phyloP scores from a whole-genome alignment of 768 basidiomycete species.

The Leccinum arenicola region DNA sequence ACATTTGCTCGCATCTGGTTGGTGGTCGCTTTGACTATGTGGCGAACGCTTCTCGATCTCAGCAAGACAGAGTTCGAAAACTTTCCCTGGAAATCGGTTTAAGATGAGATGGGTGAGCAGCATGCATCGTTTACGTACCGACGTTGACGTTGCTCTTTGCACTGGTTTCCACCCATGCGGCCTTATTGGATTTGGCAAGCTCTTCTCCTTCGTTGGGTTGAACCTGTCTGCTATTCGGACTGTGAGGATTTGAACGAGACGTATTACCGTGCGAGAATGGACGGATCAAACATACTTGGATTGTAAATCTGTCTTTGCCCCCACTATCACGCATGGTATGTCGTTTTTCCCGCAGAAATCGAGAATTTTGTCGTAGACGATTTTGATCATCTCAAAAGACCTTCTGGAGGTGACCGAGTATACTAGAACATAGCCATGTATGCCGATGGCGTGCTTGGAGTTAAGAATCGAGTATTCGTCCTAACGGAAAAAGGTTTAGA shows the following conservation, averaged over 20 bases:
- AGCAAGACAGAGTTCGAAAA: conserved; percentile 79
- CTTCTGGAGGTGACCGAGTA: conserved; percentile 88
- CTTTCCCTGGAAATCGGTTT: conserved; percentile 51
- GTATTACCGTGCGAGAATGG: conserved; percentile 7
- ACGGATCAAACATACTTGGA: conserved; percentile 53
- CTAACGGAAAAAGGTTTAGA: conserved; percentile 28
- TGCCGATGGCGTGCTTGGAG: conserved; percentile 91
- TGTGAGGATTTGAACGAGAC: conserved; percentile 29
- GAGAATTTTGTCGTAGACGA: conserved; percentile 91
- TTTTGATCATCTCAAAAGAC: conserved; percentile 93
- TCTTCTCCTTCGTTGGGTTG: conserved; percentile 68
- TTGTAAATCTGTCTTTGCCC: conserved; percentile 84
- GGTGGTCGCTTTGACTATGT: conserved; percentile 43
- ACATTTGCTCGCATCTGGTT: conserved; percentile 44
- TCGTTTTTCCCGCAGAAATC: conserved; percentile 80
- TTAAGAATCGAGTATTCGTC: conserved; percentile 96
- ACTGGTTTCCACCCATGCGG: conserved; percentile 86
- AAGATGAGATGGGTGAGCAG: not conserved
- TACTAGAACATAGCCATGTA: conserved; percentile 95
- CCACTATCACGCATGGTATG: conserved; percentile 93
- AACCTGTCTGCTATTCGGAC: conserved; percentile 62
- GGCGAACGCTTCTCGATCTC: conserved; percentile 80
- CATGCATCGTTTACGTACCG: conserved; percentile 51
- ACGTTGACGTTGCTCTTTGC: conserved; percentile 87
- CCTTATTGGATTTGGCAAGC: conserved; percentile 67